These are phyloP conservation scores for Kurtzmaniella quercitrusa DNA, from an alignment of 1,139 yeast genomes.

Conservation along the genomic window DNA sequence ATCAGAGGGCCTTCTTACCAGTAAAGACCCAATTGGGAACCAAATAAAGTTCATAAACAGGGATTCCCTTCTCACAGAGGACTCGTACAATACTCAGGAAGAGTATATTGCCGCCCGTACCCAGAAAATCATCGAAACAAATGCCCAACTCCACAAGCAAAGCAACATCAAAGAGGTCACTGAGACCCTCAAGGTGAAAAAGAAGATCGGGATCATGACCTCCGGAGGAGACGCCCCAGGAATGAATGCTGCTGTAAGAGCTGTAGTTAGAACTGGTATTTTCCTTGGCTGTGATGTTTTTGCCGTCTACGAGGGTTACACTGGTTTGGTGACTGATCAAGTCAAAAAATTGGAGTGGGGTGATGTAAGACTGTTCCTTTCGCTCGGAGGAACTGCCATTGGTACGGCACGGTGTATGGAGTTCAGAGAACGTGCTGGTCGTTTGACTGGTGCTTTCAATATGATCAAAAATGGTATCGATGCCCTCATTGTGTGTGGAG, in stretches of 20 bases:
- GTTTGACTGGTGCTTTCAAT: constrained; percentile 78
- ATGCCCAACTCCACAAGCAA: constrained; percentile 9
- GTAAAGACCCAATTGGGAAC: constrained; percentile 59
- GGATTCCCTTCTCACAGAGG: constrained; percentile 25
- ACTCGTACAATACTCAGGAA: constrained; percentile 24
- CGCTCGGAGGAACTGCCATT: constrained; percentile 90
- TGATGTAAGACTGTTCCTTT: constrained; percentile 88
- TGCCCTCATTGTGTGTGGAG: constrained; percentile 96
- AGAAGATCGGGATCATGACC: constrained; percentile 90
- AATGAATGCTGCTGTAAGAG: constrained; percentile 94
- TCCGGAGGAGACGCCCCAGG: constrained; percentile 99
- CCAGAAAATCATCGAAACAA: constrained; percentile 13
- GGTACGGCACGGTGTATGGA: constrained; percentile 94
- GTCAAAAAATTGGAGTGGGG: constrained; percentile 83
- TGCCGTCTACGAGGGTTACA: constrained; percentile 93
- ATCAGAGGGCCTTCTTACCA: constrained; percentile 18
- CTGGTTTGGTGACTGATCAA: constrained; percentile 75
- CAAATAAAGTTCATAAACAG: constrained; percentile 39
- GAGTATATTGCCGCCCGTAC: constrained; percentile 22
- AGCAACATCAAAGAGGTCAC: background rate
- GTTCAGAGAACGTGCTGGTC: constrained; percentile 80
- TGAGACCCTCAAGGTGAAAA: constrained; percentile 16
- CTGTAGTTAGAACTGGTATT: constrained; percentile 89
- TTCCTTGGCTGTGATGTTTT: constrained; percentile 89
- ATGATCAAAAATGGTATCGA: constrained; percentile 87